Percentiles rank a stretch among this genome's conserved stretches.
phyloP scores from a whole-genome alignment of 108 stramenopile genomes.

The Cyclostephanos invisitatus region DNA sequence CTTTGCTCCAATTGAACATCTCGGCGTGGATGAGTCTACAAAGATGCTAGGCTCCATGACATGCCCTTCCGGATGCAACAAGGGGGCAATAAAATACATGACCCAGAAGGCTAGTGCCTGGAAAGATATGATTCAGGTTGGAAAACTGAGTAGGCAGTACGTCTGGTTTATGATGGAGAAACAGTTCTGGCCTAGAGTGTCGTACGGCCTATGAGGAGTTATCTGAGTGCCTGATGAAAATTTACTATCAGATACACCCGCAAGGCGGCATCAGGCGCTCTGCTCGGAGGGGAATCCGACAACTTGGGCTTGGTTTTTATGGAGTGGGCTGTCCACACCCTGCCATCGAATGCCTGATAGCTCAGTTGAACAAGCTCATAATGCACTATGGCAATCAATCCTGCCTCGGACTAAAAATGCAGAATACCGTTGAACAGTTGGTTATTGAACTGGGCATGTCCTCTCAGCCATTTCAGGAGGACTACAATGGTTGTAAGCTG shows the following conservation, averaged over 20 bases:
- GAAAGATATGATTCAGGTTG: conserved; percentile 1
- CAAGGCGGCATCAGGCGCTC: not conserved
- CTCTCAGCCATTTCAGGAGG: conserved; percentile 4
- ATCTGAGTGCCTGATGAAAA: not conserved
- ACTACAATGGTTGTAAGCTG: not conserved
- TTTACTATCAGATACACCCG: not conserved
- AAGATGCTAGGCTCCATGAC: conserved; percentile 10
- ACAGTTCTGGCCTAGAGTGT: conserved; percentile 4
- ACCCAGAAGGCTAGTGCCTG: not conserved
- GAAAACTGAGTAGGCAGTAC: not conserved
- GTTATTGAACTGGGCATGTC: conserved; percentile 20
- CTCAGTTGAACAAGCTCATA: conserved; percentile 1
- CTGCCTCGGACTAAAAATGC: not conserved
- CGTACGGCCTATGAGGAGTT: not conserved
- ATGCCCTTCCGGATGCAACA: not conserved
- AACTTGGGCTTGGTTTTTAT: conserved; percentile 10
- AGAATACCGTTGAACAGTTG: not conserved
- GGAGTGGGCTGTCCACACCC: conserved; percentile 16
- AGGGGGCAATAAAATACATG: not conserved
- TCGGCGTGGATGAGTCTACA: not conserved
- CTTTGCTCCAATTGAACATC: not conserved
- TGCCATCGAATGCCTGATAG: conserved; percentile 10
- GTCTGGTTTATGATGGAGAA: conserved; percentile 10
- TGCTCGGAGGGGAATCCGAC: not conserved
- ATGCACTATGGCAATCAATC: conserved; percentile 16